Evolutionary conservation across 2,329 filamentous ascomycete genomes (phyloP), one percentile per base, ranked within the genome.

Genomic region (Emergomyces africanus): DNA sequence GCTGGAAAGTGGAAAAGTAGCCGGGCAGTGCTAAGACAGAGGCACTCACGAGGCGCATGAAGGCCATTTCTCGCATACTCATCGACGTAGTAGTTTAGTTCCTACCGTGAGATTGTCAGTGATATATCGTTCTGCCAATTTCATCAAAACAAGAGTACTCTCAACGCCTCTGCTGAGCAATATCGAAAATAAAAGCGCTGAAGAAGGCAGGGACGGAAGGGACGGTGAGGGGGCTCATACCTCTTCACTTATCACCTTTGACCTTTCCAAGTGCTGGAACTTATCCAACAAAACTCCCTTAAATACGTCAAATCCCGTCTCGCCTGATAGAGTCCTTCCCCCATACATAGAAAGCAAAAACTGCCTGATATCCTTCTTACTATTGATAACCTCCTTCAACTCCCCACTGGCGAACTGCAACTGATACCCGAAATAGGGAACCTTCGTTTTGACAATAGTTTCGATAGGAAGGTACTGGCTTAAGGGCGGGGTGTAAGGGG

Each of bases 351-450:
- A 82, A 62, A 80, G 82, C 64, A 97, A 71, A 67, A 95, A 88
- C 65, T 84, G 80, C 54, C 83, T 79, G 57, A 95, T 81, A 59
- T 82, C 80, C 54, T 81, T 80, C 66, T 81, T 78, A 37, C 81
- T 82, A 28, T 79, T 78, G 54, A 85, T 75, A 15, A 71, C 71
- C 57, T 74, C 72, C 67, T 92, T 83, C 9, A 90, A 75, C 18
- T 87, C 83, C 0, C 83, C 83, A 23, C 85, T 84, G 0, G 79
- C 81, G 57, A 96, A 81, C 64, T 95, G 89, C 51, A 94, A 70
- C 77, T 96, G 92, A 73, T 99, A 99, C 15, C 75, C 79, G 69
- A 95, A 92, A 67, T 88, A 87, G 49, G 85, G 84, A 46, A 88
- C 66, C 23, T 70, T 67, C 58, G 78, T 68, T 64, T 77, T 76